phyloP scores from a whole-genome alignment of 1,284 basidiomycete genomes.

The Tilletia walkeri region DNA sequence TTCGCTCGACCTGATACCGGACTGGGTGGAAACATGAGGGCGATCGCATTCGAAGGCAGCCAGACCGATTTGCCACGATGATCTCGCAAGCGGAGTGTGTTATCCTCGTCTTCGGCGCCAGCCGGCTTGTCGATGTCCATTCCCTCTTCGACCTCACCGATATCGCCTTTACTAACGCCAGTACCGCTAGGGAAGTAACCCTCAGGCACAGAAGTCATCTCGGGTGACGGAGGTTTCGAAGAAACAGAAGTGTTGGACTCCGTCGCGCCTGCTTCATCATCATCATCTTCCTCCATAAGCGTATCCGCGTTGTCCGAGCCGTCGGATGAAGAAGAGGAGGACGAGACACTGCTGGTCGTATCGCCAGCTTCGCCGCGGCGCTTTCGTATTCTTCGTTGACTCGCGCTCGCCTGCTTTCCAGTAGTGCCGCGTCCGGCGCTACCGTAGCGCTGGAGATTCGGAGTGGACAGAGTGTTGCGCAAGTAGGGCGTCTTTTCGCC shows the following conservation, averaged over 20 bases:
- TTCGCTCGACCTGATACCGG: constrained; percentile 21
- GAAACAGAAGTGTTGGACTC: not conserved
- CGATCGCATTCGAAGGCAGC: constrained; percentile 37
- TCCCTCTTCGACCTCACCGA: not conserved
- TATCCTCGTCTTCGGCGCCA: not conserved
- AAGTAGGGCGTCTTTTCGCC: constrained; percentile 23
- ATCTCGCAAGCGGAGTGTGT: constrained; percentile 3
- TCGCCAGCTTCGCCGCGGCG: constrained; percentile 24
- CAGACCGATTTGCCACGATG: constrained; percentile 13
- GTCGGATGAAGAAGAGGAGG: not conserved
- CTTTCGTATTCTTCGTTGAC: not conserved
- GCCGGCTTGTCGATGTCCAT: not conserved
- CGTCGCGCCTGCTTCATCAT: not conserved
- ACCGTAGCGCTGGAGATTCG: constrained; percentile 35
- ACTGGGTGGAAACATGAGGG: constrained; percentile 29
- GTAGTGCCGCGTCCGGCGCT: not conserved
- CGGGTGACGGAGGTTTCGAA: constrained; percentile 1
- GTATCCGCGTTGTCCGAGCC: not conserved
- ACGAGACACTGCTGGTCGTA: constrained; percentile 30
- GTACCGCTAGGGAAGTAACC: too few species aligned
- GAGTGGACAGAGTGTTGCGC: constrained; percentile 45
- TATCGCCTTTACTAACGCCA: not conserved
- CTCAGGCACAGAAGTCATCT: not conserved
- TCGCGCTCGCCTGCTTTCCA: not conserved
- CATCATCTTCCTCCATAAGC: constrained; percentile 15